Evolutionary conservation across 2,329 filamentous ascomycete genomes (phyloP).

Genomic region (Byssothecium circinans): DNA sequence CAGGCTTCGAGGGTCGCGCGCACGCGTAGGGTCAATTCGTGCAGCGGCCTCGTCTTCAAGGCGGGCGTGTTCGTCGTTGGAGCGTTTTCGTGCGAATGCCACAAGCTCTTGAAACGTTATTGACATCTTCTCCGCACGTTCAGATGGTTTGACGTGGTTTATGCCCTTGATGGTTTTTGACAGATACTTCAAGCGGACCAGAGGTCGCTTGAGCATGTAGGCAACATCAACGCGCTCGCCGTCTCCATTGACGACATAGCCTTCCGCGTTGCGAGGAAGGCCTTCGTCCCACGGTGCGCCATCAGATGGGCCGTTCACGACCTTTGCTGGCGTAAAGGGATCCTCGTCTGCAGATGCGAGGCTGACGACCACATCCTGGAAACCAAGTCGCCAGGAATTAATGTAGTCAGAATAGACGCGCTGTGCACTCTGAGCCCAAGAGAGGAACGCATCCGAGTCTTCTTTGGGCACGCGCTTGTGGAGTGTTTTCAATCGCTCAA

Average conservation of each 20-base stretch:
- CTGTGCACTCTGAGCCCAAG: slow-evolving; percentile 78
- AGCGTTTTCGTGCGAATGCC: slow-evolving; percentile 71
- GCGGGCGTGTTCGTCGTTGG: slow-evolving; percentile 71
- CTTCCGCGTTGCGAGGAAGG: slow-evolving; percentile 60
- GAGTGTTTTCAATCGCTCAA: slow-evolving; percentile 79
- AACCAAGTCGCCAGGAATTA: slow-evolving; percentile 85
- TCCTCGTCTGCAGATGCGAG: slow-evolving; percentile 74
- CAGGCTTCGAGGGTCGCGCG: slow-evolving; percentile 77
- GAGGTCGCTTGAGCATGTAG: slow-evolving; percentile 83
- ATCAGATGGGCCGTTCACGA: slow-evolving; percentile 48
- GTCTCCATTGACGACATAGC: slow-evolving; percentile 67
- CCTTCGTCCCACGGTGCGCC: slow-evolving; percentile 56
- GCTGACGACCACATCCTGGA: slow-evolving; percentile 92
- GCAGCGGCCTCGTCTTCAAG: slow-evolving; percentile 85
- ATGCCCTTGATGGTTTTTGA: slow-evolving; percentile 77
- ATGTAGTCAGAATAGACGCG: slow-evolving; percentile 85
- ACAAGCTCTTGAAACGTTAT: slow-evolving; percentile 72
- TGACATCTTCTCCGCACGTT: slow-evolving; percentile 61
- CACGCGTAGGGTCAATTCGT: slow-evolving; percentile 77
- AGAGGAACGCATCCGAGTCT: slow-evolving; percentile 70
- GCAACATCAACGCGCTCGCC: slow-evolving; percentile 94
- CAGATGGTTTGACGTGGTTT: slow-evolving; percentile 57
- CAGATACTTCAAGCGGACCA: slow-evolving; percentile 86
- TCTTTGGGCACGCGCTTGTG: slow-evolving; percentile 79
- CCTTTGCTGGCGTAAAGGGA: slow-evolving; percentile 50